phyloP scores from a whole-genome alignment of 495 filamentous ascomycete genomes.

The Neurospora sp. region DNA sequence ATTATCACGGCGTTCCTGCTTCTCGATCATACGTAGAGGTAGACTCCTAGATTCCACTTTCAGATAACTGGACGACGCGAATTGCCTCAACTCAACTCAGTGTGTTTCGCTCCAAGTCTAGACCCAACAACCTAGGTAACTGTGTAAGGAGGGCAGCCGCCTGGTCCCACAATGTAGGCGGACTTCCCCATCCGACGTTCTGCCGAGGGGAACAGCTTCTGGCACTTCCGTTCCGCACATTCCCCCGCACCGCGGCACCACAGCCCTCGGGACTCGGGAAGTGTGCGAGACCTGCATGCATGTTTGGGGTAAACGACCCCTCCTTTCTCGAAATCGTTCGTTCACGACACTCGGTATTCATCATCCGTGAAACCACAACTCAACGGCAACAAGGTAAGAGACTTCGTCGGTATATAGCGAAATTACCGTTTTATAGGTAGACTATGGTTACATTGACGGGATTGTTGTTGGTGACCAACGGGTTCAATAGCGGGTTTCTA shows the following conservation, averaged over 20 bases:
- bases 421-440: neutral
- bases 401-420: too few relatives aligned
- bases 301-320: neutral
- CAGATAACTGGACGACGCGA: neutral
- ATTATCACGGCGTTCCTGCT: neutral
- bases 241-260: neutral
- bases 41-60: neutral
- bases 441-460: neutral
- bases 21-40: neutral
- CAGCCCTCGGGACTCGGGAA: neutral
- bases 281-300: neutral
- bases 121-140: neutral
- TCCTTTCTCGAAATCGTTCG: neutral
- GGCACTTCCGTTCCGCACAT: neutral
- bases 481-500: neutral
- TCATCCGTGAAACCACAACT: too few relatives aligned
- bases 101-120: neutral
- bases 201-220: neutral
- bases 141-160: too few relatives aligned
- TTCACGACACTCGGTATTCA: too few relatives aligned
- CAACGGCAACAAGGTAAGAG: too few relatives aligned
- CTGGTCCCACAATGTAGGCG: neutral
- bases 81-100: neutral
- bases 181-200: neutral
- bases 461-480: too few relatives aligned